Evolutionary conservation across 495 filamentous ascomycete species (phyloP), one percentile per base, ranked within the genome.

Genomic region (Paragyromitra xinjiangensis): DNA sequence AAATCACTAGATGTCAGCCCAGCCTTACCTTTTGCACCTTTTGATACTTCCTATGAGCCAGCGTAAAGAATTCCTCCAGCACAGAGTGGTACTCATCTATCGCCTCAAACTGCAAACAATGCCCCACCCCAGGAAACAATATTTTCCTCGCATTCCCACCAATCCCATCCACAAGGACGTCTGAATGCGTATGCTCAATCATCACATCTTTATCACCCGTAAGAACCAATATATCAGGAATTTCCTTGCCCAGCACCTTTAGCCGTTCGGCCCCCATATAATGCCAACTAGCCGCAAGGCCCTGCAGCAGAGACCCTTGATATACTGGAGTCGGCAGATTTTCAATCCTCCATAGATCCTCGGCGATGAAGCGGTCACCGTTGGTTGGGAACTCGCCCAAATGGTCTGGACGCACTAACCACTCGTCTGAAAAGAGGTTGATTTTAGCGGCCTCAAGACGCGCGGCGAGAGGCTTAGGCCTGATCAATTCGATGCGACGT

Each of bases 211-310:
- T 81, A 7, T 88, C 90, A 16, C 93, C 93, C 82, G 95, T 92
- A 78, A 92, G 77, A 0, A 94, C 88, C 75, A 91, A 79, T 75
- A 97, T 94, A 65, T 93, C 85, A 2, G 92, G 92, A 1, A 97
- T 88, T 62, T 81, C 81, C 75, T 92, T 88, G 0, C 85, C 92
- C 29, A 97, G 79, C 61, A 85, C 83, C 71, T 83, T 85, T 55
- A 97, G 82, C 83, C 95, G 90, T 59, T 82, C 87, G 0, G 87
- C 77, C 6, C 84, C 87, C 83, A 95, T 94, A 81, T 89, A 84
- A 83, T 97, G 93, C 89, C 92, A 94, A 12, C 89, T 90, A 1
- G 91, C 92, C 3, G 93, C 93, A 51, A 94, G 87, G 4, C 91
- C 86, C 82, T 97, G 93, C 74, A 92, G 84, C 44, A 96, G 76